phyloP scores from a whole-genome alignment of 2,329 filamentous ascomycete genomes.

The Zasmidium cellare region DNA sequence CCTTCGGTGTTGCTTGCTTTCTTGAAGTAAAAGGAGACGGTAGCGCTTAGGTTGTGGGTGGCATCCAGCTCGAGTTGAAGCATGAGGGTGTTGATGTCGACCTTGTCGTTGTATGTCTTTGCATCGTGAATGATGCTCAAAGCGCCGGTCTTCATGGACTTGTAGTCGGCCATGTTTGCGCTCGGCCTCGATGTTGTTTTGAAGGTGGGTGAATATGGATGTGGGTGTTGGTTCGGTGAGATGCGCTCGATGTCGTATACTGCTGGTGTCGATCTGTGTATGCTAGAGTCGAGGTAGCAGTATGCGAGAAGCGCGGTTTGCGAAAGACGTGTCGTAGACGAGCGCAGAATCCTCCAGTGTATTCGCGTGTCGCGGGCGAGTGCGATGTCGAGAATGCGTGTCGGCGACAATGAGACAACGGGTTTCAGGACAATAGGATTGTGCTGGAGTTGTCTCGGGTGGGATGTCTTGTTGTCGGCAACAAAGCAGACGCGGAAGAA shows the following conservation, averaged over 20 bases:
- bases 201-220: no score
- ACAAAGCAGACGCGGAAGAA: neutral
- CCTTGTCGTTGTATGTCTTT: neutral
- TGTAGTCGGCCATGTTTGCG: no score
- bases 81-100: neutral
- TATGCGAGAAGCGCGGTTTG: no score
- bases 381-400: neutral
- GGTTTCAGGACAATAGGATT: neutral
- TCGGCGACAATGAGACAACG: neutral
- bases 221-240: no score
- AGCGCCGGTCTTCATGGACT: no score
- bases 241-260: no score
- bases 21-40: neutral
- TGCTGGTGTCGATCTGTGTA: no score
- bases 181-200: no score
- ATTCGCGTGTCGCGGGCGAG: neutral
- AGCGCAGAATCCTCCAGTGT: neutral
- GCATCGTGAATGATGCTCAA: no score
- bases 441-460: neutral
- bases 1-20: neutral
- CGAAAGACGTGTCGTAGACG: neutral
- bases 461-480: neutral
- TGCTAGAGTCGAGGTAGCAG: no score
- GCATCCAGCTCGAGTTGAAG: no score
- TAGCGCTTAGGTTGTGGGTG: neutral